Base-by-base conservation (phyloP, 2,329 filamentous ascomycete species). In the Talaromyces albobiverticillius region DNA sequence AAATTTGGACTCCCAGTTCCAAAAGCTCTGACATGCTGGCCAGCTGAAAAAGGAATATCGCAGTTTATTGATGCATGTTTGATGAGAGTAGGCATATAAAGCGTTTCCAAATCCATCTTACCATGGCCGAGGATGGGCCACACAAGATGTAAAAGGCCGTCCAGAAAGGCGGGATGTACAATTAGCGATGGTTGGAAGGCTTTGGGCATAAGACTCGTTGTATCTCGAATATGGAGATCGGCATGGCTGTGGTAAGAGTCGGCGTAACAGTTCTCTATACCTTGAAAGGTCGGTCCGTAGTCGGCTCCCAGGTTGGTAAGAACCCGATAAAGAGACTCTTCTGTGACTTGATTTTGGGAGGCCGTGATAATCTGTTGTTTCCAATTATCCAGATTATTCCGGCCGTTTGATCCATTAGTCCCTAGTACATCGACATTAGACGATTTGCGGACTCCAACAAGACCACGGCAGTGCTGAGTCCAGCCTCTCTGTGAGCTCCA, bases 231-330 rank as follows among this genome's bases (percentile, higher is more conserved):
- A 10, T 67, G 59, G 7, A 79, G 60, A 4, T 70, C 65, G 2
- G 69, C 71, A 8, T 62, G 4, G 46, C 46, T 49, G 25, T 54
- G 46, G 29, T 54, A 48, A 20, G 63, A 60, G 10, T 69, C 72
- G 4, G 76, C 74, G 20, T 68, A 70, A 60, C 76, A 79, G 51
- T 77, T 73, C 41, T 69, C 67, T 9, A 84, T 59, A 3, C 79
- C 76, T 61, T 80, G 79, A 67, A 84, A 83, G 0, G 71, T 72
- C 1, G 74, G 65, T 0, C 80, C 81, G 57, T 83, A 83, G 1
- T 69, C 66, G 0, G 79, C 77, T 0, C 80, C 80, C 16, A 76
- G 64, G 4, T 75, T 69, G 1, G 70, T 62, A 8, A 83, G 71
- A 13, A 65, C 61, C 2, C 77, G 68, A 53, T 83, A 83, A 59